Evolutionary conservation across 2,329 filamentous ascomycete species (phyloP), one percentile per base, ranked within the genome.

Genomic region (Fusarium sp.): DNA sequence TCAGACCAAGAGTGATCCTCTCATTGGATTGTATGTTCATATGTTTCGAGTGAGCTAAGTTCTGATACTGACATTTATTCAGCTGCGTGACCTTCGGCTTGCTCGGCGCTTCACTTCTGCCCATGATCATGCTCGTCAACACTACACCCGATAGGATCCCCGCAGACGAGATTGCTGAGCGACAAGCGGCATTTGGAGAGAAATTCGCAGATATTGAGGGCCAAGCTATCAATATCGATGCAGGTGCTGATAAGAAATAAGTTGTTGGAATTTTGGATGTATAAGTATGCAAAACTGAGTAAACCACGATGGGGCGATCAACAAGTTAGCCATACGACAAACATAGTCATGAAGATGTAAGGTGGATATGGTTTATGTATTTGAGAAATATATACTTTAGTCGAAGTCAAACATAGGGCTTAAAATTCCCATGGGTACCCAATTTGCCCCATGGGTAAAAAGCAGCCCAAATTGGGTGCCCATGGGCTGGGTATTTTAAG

Each of bases 61-160:
- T 6, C 0, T 4, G 1, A 5, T 17, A 4, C 61, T 41, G 9
- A 55, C 2, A 0, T 5, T 14, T 4, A 0, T 18, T 0, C 4
- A 65, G 45, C 10, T 66, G 45, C 18, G 63, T 66, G 5, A 48
- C 61, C 0, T 60, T 66, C 5, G 45, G 37, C 2, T 10, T 67
- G 0, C 26, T 66, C 4, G 62, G 45, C 10, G 63, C 61, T n/a
- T 52, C 61, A 2, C 40, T 67, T 4, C 12, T 66, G 4, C 61
- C 63, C 7, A 65, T 65, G 60, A 65, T 65, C 7, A 65, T 65
- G 63, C 63, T 65, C 4, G 63, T 65, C 8, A 65, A 65, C 13
- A 59, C 18, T 2, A 65, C 63, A 11, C 63, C 63, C 5, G 52
- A 65, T 18, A 65, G 38, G 15, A 65, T 65, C 20, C 63, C 63